Conservation (phyloP, 306 rosid species). For the Pterocarpus macrocarpus region DNA sequence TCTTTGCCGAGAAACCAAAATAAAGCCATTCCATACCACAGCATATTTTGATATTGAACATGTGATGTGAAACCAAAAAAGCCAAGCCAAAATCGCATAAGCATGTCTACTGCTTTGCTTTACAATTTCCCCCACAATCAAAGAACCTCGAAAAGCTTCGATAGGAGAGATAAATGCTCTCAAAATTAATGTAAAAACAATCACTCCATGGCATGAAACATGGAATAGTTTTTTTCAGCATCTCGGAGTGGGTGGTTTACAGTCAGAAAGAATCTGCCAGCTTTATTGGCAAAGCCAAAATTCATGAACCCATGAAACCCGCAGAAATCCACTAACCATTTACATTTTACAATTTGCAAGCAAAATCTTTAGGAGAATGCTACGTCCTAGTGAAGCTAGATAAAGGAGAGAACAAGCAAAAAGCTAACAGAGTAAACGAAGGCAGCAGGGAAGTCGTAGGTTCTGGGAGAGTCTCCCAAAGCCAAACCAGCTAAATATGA, state of each 20-base stretch:
- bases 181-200: no score
- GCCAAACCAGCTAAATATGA: slow-evolving; percentile 81
- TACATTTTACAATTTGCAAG: no score
- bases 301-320: no score
- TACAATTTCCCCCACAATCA: neutral
- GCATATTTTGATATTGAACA: neutral
- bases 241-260: no score
- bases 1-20: no score
- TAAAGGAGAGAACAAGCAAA: neutral
- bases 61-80: neutral
- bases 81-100: slow-evolving; percentile 31
- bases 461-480: slow-evolving; percentile 61
- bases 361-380: no score
- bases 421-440: slow-evolving; percentile 23
- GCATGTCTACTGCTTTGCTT: slow-evolving; percentile 8
- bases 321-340: no score
- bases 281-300: no score
- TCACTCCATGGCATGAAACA: no score
- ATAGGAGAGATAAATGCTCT: neutral
- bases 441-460: slow-evolving; percentile 22
- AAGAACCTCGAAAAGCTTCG: slow-evolving; percentile 24
- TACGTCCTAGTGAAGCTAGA: no score
- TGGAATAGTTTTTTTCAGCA: no score
- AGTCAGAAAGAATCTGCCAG: no score
- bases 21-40: neutral